Evolutionary conservation across 2,329 filamentous ascomycete species (phyloP), one percentile per base, ranked within the genome.

Genomic region (Fusarium nanum): DNA sequence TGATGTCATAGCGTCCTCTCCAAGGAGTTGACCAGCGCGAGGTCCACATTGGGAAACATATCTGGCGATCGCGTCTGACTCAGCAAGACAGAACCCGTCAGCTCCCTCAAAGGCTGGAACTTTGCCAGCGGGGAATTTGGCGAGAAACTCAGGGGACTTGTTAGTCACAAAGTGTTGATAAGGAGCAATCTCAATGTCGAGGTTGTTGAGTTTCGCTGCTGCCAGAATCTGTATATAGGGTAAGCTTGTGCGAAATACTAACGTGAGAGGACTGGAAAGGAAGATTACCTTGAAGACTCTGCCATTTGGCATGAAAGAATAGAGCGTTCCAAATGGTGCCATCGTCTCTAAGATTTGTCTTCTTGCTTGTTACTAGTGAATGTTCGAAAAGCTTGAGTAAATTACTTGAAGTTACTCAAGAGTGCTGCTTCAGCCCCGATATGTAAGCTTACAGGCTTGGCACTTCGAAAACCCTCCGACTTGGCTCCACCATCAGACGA

Each of bases 121-220:
- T 7, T 60, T 60, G 11, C 56, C 56, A 30, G 41, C 16, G 10
- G 56, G 56, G 6, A 60, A 60, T 9, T 46, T 60, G 5, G 16
- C 18, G 7, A 60, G 49, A 20, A 56, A 60, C 2, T 60, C 56
- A 18, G 9, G 11, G 9, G 56, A 46, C 25, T 56, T 60, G 41
- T 60, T 60, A 6, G 56, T 60, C 28, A 60, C 41, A 11, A 22
- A 34, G 20, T 56, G 49, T 11, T 60, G 30, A 14, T 60, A 60
- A 18, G 49, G 40, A 9, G 56, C 23, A 23, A 60, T 18, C 20
- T 60, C 50, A 2, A 60, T 12, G 7, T 28, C 27, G 22, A 60
- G 32, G 6, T 60, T 55, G 23, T 56, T 60, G n/a, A 60, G 56
- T 18, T 47, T 60, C 3, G 56, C 56, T 2, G 56, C 56, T 4